These are phyloP conservation scores for Erythrobasidium yunnanense DNA, from an alignment of 768 basidiomycete genomes.

Conservation along the genomic window DNA sequence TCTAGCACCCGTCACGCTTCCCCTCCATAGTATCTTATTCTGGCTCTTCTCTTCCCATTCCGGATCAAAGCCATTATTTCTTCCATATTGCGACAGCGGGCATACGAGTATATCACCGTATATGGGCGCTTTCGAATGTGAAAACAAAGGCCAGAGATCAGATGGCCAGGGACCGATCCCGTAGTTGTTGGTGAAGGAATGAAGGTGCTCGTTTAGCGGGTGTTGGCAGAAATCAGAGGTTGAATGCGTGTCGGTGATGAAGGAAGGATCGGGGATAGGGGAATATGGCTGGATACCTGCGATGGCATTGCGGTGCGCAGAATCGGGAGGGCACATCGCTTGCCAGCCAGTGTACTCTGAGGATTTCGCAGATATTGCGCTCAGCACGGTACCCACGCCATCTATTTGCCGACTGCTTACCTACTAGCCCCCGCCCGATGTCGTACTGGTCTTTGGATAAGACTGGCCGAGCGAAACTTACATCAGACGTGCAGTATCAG, in stretches of 20 bases:
- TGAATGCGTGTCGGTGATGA: conserved; percentile 36
- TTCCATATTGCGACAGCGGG: conserved; percentile 36
- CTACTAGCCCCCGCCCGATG: neutral
- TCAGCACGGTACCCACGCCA: too few species aligned
- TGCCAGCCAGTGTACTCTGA: conserved; percentile 30
- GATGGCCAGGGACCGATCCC: conserved; percentile 34
- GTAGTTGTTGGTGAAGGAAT: conserved; percentile 9
- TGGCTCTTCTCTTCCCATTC: conserved; percentile 43
- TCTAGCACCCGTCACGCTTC: conserved; percentile 42
- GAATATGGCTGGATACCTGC: neutral
- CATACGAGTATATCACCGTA: conserved; percentile 38
- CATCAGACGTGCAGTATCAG: neutral
- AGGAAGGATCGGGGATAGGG: conserved; percentile 13
- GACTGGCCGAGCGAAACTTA: neutral
- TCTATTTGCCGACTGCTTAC: neutral
- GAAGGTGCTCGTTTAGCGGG: conserved; percentile 28
- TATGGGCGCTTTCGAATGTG: conserved; percentile 27
- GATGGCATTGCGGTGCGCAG: conserved; percentile 8
- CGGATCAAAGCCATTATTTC: conserved; percentile 27
- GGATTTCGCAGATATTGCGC: neutral
- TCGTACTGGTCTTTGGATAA: too few species aligned
- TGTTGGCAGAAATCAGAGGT: conserved; percentile 40
- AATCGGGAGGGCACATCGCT: conserved; percentile 26
- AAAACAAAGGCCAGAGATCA: conserved; percentile 34
- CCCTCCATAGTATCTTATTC: conserved; percentile 44